phyloP scores from a whole-genome alignment of 1,284 basidiomycete genomes.

The Veloboletus limbatus region DNA sequence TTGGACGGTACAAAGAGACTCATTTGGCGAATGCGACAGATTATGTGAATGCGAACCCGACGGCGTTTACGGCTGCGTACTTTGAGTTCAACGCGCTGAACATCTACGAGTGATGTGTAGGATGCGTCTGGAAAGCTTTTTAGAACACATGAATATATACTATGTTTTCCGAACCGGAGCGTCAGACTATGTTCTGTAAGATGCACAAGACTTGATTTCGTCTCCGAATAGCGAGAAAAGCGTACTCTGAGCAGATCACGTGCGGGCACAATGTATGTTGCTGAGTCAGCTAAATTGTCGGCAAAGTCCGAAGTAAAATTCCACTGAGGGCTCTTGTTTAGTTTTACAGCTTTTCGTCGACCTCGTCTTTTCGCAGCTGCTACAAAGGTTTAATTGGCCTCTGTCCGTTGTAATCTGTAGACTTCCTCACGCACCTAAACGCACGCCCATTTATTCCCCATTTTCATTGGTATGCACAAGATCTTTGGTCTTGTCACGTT shows the following conservation, averaged over 20 bases:
- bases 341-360: constrained; percentile 22
- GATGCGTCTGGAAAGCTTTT: neutral
- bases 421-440: constrained; percentile 36
- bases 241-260: neutral
- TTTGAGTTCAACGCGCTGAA: constrained; percentile 22
- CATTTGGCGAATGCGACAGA: constrained; percentile 1
- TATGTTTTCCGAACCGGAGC: too few species aligned
- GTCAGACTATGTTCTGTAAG: too few species aligned
- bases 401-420: constrained; percentile 37
- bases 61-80: constrained; percentile 17
- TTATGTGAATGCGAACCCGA: constrained; percentile 9
- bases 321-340: constrained; percentile 9
- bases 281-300: constrained; percentile 32
- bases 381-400: constrained; percentile 31
- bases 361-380: constrained; percentile 23
- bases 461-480: constrained; percentile 26
- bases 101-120: constrained; percentile 14
- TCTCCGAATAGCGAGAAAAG: too few species aligned
- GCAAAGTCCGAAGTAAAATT: constrained; percentile 35
- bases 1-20: neutral
- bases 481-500: neutral
- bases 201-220: too few species aligned
- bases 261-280: constrained; percentile 2
- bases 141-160: too few species aligned
- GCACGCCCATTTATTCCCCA: constrained; percentile 35